phyloP scores from a whole-genome alignment of 2,329 filamentous ascomycete species.

The Zasmidium angulare region DNA sequence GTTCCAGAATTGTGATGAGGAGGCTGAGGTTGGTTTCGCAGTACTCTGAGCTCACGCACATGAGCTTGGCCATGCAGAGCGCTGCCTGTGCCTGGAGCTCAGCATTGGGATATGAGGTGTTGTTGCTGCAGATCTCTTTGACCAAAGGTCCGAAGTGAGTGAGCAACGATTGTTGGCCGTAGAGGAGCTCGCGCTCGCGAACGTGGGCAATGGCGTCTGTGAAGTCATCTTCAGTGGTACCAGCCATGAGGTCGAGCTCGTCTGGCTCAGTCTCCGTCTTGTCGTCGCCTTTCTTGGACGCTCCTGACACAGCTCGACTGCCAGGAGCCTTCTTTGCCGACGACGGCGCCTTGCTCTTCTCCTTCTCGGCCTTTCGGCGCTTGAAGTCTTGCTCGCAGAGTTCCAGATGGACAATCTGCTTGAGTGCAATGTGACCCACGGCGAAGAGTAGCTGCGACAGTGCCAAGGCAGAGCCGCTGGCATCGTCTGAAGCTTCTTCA shows the following conservation, averaged over 20 bases:
- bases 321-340: slow-evolving; percentile 28
- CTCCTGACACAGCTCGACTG: slow-evolving; percentile 30
- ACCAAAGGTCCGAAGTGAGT: slow-evolving; percentile 88
- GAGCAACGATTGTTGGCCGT: slow-evolving; percentile 80
- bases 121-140: slow-evolving; percentile 90
- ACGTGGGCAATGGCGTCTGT: slow-evolving; percentile 83
- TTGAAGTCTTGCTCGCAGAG: slow-evolving; percentile 98
- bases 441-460: slow-evolving; percentile 92
- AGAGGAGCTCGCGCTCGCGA: slow-evolving; percentile 79
- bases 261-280: slow-evolving; percentile 66
- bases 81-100: slow-evolving; percentile 91
- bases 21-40: slow-evolving; percentile 90
- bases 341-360: slow-evolving; percentile 56
- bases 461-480: slow-evolving; percentile 55
- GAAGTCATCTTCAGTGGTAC: slow-evolving; percentile 92
- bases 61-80: slow-evolving; percentile 92
- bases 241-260: slow-evolving; percentile 93
- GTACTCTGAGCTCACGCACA: slow-evolving; percentile 97
- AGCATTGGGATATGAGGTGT: slow-evolving; percentile 85
- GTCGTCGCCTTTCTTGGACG: slow-evolving; percentile 48
- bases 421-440: slow-evolving; percentile 94
- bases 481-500: slow-evolving; percentile 15
- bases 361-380: slow-evolving; percentile 86
- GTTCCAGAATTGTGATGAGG: slow-evolving; percentile 96
- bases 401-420: slow-evolving; percentile 97